Percentiles rank a stretch among this genome's conserved stretches.
These are phyloP conservation scores for Ogataea paradorogensis DNA, from an alignment of 805 yeast genomes.

Conservation along the genomic window DNA sequence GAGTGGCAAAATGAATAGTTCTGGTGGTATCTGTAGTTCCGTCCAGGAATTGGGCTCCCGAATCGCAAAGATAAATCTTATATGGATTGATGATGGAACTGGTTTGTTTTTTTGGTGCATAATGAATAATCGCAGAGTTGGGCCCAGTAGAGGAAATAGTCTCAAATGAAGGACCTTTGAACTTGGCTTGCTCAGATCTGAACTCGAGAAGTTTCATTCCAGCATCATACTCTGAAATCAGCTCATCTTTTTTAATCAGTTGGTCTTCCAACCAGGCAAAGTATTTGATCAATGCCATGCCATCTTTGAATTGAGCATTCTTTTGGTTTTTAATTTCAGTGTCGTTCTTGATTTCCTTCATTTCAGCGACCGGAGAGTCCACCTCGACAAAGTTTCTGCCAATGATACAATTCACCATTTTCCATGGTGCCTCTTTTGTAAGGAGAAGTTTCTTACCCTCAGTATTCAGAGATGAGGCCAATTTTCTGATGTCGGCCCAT, in stretches of 20 bases:
- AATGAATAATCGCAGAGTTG: conserved; percentile 76
- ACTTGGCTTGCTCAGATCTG: conserved; percentile 49
- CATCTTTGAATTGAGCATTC: conserved; percentile 55
- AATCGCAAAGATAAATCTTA: conserved; percentile 53
- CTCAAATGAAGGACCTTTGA: conserved; percentile 65
- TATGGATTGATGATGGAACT: conserved; percentile 50
- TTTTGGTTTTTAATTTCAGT: conserved; percentile 50
- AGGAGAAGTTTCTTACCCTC: conserved; percentile 40
- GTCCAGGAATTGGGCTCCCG: conserved; percentile 60
- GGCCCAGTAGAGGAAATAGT: conserved; percentile 76
- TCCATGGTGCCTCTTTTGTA: conserved; percentile 67
- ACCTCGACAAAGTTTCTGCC: conserved; percentile 39
- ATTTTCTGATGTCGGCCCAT: conserved; percentile 41
- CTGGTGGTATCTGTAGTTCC: conserved; percentile 67
- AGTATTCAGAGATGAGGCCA: conserved; percentile 30
- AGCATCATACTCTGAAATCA: conserved; percentile 63
- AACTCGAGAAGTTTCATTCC: conserved; percentile 56
- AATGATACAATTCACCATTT: conserved; percentile 49
- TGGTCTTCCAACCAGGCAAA: conserved; percentile 59
- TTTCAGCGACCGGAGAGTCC: conserved; percentile 55
- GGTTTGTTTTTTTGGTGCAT: conserved; percentile 49
- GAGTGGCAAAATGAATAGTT: conserved; percentile 52
- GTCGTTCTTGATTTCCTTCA: conserved; percentile 51
- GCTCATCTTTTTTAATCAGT: conserved; percentile 39
- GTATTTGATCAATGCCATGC: conserved; percentile 50